phyloP scores from a whole-genome alignment of 2,329 filamentous ascomycete genomes.

The Colletotrichum ledebouriae region DNA sequence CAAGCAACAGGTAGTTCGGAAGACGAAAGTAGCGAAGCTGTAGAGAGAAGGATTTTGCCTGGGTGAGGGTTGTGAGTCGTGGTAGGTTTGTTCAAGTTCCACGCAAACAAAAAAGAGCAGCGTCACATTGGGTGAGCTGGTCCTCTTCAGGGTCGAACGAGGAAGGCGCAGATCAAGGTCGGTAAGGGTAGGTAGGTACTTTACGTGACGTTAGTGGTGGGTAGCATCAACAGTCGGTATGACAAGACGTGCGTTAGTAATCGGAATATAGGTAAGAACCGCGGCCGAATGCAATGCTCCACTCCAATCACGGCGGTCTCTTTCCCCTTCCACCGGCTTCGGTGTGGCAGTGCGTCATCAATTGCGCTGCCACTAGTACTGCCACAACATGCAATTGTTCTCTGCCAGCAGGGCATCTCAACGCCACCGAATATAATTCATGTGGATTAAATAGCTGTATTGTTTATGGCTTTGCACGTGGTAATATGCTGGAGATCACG shows the following conservation, averaged over 20 bases:
- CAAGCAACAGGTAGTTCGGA: neutral
- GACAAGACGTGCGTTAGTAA: conserved; percentile 19
- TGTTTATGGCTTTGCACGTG: too few species aligned
- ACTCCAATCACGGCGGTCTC: conserved; percentile 6
- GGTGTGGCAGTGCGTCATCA: conserved; percentile 35
- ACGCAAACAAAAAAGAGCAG: neutral
- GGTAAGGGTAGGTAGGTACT: conserved; percentile 7
- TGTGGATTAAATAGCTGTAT: too few species aligned
- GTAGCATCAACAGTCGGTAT: neutral
- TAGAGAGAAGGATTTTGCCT: neutral
- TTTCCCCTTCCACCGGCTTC: conserved; percentile 38
- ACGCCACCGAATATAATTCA: too few species aligned
- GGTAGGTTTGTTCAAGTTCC: neutral
- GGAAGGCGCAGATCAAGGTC: conserved; percentile 10
- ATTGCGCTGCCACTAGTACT: too few species aligned
- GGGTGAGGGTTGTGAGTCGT: neutral
- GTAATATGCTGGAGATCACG: too few species aligned
- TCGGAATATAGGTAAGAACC: neutral
- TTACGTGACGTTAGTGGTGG: conserved; percentile 38
- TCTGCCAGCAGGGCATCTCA: neutral
- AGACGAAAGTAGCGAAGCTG: neutral
- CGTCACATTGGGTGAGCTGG: neutral
- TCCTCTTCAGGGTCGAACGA: neutral
- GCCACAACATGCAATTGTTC: neutral
- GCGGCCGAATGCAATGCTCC: neutral